A percentile compares a stretch with the other conserved stretches of the same genome.
These are phyloP conservation scores for Gloeostereum incarnatum DNA, from an alignment of 768 basidiomycete genomes.

Conservation along the genomic window DNA sequence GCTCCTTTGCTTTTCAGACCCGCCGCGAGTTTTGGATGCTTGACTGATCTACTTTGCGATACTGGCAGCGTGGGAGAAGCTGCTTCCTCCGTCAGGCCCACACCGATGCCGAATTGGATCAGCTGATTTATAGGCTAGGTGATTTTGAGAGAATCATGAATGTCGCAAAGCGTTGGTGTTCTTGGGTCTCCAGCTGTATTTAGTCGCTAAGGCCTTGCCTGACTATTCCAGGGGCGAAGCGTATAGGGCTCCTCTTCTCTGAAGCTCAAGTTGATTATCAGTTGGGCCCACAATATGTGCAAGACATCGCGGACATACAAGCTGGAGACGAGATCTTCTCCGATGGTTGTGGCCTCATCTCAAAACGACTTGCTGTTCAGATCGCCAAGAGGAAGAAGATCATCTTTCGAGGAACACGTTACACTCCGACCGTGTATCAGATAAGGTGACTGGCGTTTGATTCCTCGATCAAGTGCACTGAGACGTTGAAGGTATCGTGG, in stretches of 20 bases:
- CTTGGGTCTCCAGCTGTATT: background rate
- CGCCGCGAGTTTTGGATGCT: background rate
- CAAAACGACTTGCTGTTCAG: constrained; percentile 36
- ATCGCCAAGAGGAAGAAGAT: constrained; percentile 46
- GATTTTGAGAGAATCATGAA: constrained; percentile 56
- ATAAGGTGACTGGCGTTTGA: constrained; percentile 33
- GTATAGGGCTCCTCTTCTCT: constrained; percentile 60
- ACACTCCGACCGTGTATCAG: constrained; percentile 55
- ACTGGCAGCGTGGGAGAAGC: constrained; percentile 44
- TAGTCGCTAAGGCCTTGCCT: background rate
- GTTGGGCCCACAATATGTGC: constrained; percentile 35
- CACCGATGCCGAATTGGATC: constrained; percentile 46
- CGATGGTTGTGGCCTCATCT: constrained; percentile 63
- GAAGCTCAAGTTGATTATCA: constrained; percentile 50
- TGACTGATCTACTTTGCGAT: constrained; percentile 1
- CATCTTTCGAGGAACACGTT: constrained; percentile 42
- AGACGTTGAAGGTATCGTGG: constrained; percentile 42
- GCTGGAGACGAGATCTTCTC: constrained; percentile 51
- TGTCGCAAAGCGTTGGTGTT: constrained; percentile 45
- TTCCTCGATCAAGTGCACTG: background rate
- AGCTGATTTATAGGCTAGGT: constrained; percentile 45
- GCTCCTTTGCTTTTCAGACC: constrained; percentile 9
- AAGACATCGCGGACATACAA: constrained; percentile 53
- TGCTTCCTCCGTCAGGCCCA: constrained; percentile 53
- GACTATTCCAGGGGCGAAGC: constrained; percentile 45